Percentiles rank a stretch among this genome's conserved stretches.
These are phyloP conservation scores for Fusarium scirpi DNA, from an alignment of 2,329 filamentous ascomycete species.

Conservation along the genomic window DNA sequence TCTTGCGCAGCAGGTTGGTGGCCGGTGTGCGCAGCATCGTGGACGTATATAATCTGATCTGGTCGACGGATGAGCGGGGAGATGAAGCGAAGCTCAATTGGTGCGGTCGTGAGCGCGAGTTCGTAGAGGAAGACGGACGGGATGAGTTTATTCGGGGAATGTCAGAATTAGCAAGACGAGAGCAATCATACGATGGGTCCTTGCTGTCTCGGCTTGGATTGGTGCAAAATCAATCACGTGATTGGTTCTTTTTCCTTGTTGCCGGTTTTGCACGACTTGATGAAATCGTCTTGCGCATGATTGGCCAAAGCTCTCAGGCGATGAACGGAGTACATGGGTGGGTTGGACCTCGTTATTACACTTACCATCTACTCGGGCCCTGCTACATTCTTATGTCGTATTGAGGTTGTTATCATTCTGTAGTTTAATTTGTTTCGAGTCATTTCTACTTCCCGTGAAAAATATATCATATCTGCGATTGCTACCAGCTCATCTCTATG, in stretches of 20 bases:
- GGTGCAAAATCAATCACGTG: conserved; percentile 21
- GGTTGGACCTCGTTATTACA: neutral
- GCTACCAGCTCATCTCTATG: too few species aligned
- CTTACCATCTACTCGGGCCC: neutral
- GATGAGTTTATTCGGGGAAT: conserved; percentile 45
- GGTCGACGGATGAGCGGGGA: conserved; percentile 18
- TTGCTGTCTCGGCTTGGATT: conserved; percentile 26
- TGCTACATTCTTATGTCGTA: neutral
- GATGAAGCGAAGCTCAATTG: conserved; percentile 51
- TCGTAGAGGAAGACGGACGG: conserved; percentile 38
- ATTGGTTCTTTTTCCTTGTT: conserved; percentile 15
- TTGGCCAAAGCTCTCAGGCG: conserved; percentile 20
- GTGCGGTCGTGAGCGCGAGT: conserved; percentile 46
- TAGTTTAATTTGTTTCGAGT: neutral
- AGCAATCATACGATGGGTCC: conserved; percentile 50
- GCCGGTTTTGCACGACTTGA: conserved; percentile 36
- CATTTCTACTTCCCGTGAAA: neutral
- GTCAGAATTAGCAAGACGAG: conserved; percentile 36
- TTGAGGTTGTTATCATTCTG: neutral
- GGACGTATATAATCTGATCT: conserved; percentile 38
- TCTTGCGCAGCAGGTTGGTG: conserved; percentile 65
- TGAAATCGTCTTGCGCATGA: conserved; percentile 27
- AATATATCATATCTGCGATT: neutral
- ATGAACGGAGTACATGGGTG: conserved; percentile 1
- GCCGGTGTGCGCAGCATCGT: conserved; percentile 68